A percentile compares a stretch with the other conserved stretches of the same genome.
Evolutionary conservation across 116 monocot species (phyloP).

Genomic region (Thalassia testudinum): DNA sequence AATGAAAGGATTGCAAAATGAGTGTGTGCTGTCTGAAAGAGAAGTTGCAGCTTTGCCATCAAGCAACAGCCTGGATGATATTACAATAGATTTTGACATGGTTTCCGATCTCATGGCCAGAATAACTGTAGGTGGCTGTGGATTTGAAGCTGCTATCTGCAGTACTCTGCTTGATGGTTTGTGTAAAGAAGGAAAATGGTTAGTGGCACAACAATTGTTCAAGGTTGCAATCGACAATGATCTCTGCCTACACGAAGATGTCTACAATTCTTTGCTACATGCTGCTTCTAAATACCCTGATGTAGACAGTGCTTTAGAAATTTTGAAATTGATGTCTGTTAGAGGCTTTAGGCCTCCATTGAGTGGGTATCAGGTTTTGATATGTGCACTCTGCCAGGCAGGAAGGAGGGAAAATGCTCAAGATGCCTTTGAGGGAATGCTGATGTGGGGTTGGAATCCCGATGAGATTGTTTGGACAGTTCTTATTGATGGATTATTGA

Average conservation of each 20-base stretch:
- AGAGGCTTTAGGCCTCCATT: slow-evolving; percentile 31
- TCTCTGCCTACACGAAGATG: slow-evolving; percentile 45
- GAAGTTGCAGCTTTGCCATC: slow-evolving; percentile 24
- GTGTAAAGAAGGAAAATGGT: slow-evolving; percentile 60
- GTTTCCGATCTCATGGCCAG: slow-evolving; percentile 35
- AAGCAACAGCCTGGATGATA: slow-evolving; percentile 10
- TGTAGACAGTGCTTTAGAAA: slow-evolving; percentile 55
- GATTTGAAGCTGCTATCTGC: slow-evolving; percentile 19
- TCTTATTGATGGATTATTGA: slow-evolving; percentile 72
- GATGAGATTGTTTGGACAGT: slow-evolving; percentile 88
- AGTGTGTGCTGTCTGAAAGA: slow-evolving; percentile 7
- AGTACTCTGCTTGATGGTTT: slow-evolving; percentile 40
- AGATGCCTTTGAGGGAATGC: slow-evolving; percentile 44
- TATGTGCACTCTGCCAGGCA: slow-evolving; percentile 57
- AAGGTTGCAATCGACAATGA: slow-evolving; percentile 32
- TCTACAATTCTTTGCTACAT: slow-evolving; percentile 33
- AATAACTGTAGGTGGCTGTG: slow-evolving; percentile 35
- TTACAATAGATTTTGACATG: slow-evolving; percentile 18
- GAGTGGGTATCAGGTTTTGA: slow-evolving; percentile 36
- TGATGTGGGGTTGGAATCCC: slow-evolving; percentile 49
- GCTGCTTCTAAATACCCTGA: slow-evolving; percentile 22
- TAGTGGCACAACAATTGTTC: slow-evolving; percentile 47
- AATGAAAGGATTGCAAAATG: slow-evolving; percentile 46
- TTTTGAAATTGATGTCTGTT: slow-evolving; percentile 23
- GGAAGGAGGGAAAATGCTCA: slow-evolving; percentile 36